A percentile compares a stretch with the other conserved stretches of the same genome.
phyloP scores from a whole-genome alignment of 345 rosid species.

The Melaleuca alternifolia region DNA sequence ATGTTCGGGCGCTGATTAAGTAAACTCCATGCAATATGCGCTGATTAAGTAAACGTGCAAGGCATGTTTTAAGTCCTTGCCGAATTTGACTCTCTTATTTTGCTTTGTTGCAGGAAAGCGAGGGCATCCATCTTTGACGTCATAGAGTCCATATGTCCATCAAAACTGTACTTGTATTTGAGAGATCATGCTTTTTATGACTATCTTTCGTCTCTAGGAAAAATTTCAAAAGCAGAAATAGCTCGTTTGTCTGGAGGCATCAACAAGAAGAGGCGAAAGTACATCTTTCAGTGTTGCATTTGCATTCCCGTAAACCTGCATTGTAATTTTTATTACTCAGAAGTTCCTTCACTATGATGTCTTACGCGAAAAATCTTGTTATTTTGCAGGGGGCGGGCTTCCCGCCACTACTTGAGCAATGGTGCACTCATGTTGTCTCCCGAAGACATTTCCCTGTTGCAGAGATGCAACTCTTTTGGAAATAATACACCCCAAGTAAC shows the following conservation, averaged over 20 bases:
- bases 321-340: background rate
- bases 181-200: constrained; percentile 61
- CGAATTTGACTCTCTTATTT: background rate
- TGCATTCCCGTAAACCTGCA: background rate
- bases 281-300: background rate
- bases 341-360: background rate
- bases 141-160: constrained; percentile 47
- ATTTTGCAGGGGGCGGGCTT: constrained; percentile 38
- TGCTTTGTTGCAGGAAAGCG: constrained; percentile 40
- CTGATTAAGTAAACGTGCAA: no score
- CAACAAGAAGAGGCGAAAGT: constrained; percentile 37
- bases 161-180: constrained; percentile 32
- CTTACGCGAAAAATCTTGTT: background rate
- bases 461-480: constrained; percentile 19
- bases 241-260: constrained; percentile 36
- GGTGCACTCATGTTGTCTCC: constrained; percentile 47
- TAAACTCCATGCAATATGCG: background rate
- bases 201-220: constrained; percentile 54
- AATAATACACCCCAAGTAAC: constrained; percentile 11
- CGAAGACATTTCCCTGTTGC: constrained; percentile 58
- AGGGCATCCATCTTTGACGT: constrained; percentile 22
- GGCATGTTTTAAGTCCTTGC: background rate
- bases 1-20: background rate
- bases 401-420: constrained; percentile 59
- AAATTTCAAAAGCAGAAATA: constrained; percentile 60